Evolutionary conservation across 441 rosid genomes (phyloP).

Genomic region (Codiaeum variegatum): DNA sequence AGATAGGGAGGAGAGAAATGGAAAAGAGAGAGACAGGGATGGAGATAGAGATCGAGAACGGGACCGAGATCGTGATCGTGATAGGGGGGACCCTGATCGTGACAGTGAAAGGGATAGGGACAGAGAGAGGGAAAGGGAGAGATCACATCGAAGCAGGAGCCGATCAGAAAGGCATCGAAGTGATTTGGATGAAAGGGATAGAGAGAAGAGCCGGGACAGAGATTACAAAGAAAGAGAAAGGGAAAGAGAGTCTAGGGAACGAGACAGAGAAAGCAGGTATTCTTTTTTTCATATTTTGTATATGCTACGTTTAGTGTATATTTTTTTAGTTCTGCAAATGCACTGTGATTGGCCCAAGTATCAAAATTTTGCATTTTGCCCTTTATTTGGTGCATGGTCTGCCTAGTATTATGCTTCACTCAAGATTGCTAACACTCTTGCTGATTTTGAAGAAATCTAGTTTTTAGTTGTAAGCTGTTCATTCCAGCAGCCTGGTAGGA

Average conservation of each 20-base stretch:
- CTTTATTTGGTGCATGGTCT: neutral
- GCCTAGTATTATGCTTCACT: neutral
- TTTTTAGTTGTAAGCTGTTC: neutral
- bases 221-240: slow-evolving; percentile 53
- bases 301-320: too few species aligned
- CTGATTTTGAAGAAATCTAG: neutral
- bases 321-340: neutral
- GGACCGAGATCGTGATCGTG: slow-evolving; percentile 24
- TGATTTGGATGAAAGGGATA: slow-evolving; percentile 48
- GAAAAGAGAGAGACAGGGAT: slow-evolving; percentile 41
- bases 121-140: slow-evolving; percentile 49
- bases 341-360: neutral
- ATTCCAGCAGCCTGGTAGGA: neutral
- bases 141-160: slow-evolving; percentile 54
- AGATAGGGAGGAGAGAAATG: slow-evolving; percentile 42
- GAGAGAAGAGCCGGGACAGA: slow-evolving; percentile 47
- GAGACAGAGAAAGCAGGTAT: slow-evolving; percentile 81
- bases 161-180: slow-evolving; percentile 54
- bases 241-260: slow-evolving; percentile 60
- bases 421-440: neutral
- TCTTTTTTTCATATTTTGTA: neutral
- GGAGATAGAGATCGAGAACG: slow-evolving; percentile 27
- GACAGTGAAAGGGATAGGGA: slow-evolving; percentile 37
- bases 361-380: neutral
- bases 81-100: slow-evolving; percentile 34